A percentile compares a stretch with the other conserved stretches of the same genome.
Conservation (phyloP, 2,329 filamentous ascomycete genomes). For the Aspergillus quadricinctus region DNA sequence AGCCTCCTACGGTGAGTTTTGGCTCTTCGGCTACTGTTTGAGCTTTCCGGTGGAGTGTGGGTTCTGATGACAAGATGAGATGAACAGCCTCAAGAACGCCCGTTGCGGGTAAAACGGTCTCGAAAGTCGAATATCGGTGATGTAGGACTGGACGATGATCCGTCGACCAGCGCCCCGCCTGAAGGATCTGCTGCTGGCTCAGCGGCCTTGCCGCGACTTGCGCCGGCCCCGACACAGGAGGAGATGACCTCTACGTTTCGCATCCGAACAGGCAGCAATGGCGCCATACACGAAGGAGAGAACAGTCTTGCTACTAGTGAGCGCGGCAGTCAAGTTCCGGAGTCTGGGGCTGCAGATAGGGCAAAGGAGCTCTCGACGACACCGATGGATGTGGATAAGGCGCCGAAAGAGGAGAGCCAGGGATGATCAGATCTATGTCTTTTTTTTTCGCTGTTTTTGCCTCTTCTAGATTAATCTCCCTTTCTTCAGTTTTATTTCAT, state of each 20-base stretch:
- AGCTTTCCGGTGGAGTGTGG: not conserved
- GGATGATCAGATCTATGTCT: not conserved
- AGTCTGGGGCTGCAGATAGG: slow-evolving; percentile 12
- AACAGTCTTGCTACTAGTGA: slow-evolving; percentile 13
- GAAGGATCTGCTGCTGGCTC: slow-evolving; percentile 17
- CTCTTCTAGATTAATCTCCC: slow-evolving; percentile 2
- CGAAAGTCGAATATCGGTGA: slow-evolving; percentile 34
- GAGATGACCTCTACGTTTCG: slow-evolving; percentile 37
- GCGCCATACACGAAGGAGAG: slow-evolving; percentile 23
- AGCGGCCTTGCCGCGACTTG: slow-evolving; percentile 30
- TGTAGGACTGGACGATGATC: slow-evolving; percentile 22
- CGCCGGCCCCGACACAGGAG: slow-evolving; percentile 33
- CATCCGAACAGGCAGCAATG: slow-evolving; percentile 27
- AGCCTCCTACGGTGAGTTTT: slow-evolving; percentile 38
- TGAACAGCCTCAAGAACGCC: slow-evolving; percentile 43
- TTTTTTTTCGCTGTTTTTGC: slow-evolving; percentile 5
- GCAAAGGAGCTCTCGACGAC: slow-evolving; percentile 24
- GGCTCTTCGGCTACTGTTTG: not conserved
- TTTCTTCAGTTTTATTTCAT: not conserved
- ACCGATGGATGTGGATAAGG: slow-evolving; percentile 37
- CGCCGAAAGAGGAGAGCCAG: slow-evolving; percentile 30
- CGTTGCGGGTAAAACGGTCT: slow-evolving; percentile 41
- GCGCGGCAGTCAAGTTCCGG: slow-evolving; percentile 13
- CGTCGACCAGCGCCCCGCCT: slow-evolving; percentile 15
- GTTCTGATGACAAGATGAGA: not conserved